A percentile compares a stretch with the other conserved stretches of the same genome.
phyloP scores from a whole-genome alignment of 108 stramenopile genomes.

The Schizochytrium sp. region DNA sequence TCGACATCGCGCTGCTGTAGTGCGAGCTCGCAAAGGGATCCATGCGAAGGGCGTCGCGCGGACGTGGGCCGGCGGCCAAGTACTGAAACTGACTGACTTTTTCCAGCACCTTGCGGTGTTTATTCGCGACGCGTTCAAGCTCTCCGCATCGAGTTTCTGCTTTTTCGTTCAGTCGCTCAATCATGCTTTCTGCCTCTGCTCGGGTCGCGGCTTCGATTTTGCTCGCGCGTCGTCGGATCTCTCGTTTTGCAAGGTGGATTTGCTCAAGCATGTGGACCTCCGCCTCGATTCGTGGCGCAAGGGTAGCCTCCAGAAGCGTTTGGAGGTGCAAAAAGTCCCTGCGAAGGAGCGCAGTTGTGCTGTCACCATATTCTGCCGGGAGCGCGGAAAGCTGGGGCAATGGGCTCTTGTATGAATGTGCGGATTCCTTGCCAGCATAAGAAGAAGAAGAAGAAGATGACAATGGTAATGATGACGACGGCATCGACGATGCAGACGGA shows the following conservation, averaged over 20 bases:
- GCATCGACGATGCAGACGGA: no score
- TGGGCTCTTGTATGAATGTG: not conserved
- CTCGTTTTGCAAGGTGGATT: not conserved
- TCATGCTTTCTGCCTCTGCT: not conserved
- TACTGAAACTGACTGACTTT: not conserved
- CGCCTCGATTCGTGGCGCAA: not conserved
- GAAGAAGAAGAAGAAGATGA: not conserved
- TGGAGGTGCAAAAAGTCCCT: not conserved
- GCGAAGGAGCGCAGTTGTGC: not conserved
- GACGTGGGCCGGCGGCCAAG: not conserved
- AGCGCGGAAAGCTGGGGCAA: not conserved
- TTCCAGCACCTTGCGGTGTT: not conserved
- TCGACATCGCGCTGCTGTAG: not conserved
- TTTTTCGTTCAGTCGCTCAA: not conserved
- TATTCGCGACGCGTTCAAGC: not conserved
- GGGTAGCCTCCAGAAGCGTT: not conserved
- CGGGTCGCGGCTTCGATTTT: not conserved
- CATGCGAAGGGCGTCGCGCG: not conserved
- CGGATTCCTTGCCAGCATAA: not conserved
- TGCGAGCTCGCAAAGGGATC: not conserved
- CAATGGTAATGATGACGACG: no score
- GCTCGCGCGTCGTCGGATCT: not conserved
- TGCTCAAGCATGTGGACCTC: conserved; percentile 6
- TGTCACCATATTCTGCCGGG: not conserved
- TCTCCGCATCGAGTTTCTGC: not conserved